Evolutionary conservation across 106 monocot genomes (phyloP), one percentile per base, ranked within the genome.

Genomic region (Xerophyta viscosa): DNA sequence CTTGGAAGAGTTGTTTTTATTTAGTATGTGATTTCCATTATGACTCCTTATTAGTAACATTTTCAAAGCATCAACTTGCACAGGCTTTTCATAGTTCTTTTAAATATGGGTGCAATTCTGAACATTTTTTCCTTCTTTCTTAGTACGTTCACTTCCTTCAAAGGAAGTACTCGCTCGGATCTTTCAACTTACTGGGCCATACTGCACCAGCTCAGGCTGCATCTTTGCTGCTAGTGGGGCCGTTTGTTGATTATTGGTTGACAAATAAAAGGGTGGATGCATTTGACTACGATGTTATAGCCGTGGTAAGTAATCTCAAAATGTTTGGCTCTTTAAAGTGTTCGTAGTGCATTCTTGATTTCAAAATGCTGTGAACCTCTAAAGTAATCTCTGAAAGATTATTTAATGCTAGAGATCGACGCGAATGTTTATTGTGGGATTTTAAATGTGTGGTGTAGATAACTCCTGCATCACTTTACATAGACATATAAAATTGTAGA

Each of bases 71-170:
- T n/a, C n/a, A n/a, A n/a, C n/a, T n/a, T n/a, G n/a, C n/a, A n/a
- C n/a, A n/a, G n/a, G n/a, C n/a, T n/a, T n/a, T n/a, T n/a, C n/a
- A n/a, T n/a, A n/a, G n/a, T n/a, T n/a, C n/a, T n/a, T n/a, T n/a
- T n/a, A n/a, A n/a, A n/a, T n/a, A n/a, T n/a, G n/a, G n/a, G n/a
- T n/a, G n/a, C n/a, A n/a, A n/a, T n/a, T 2, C 3, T 39, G 15
- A 39, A 12, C 15, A 12, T 15, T 39, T 15, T 39, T 39, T 12
- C 15, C 39, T 2, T 29, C 26, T 57, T 49, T 19, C 61, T 60
- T 22, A 84, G 83, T 78, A 84, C 68, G 77, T 84, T 26, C 77
- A 78, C 31, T 71, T 56, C 60, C 78, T 84, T 50, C 83, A 84
- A 57, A 27, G 74, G 52, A 84, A 78, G 36, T 84, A 84, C 50